Percentiles rank a stretch among this genome's conserved stretches.
Evolutionary conservation across 768 basidiomycete species (phyloP).

Genomic region (Podaxis sp.): DNA sequence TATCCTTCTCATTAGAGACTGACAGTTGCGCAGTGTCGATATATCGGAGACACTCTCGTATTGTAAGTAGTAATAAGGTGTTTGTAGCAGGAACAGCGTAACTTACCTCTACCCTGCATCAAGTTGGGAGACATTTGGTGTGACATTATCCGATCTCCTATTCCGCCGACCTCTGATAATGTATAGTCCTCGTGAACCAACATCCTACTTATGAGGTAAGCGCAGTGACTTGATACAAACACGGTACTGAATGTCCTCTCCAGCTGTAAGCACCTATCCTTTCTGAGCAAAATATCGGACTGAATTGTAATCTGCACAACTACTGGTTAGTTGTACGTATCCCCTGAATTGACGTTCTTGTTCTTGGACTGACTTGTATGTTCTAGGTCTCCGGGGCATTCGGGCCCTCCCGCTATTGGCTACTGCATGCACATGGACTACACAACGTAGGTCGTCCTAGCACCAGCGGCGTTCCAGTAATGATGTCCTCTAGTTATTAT

Average conservation of each 20-base stretch:
- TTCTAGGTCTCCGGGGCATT: slow-evolving; percentile 22
- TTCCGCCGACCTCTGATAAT: neutral
- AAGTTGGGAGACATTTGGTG: slow-evolving; percentile 3
- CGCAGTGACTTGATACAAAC: neutral
- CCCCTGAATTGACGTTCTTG: neutral
- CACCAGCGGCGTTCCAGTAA: neutral
- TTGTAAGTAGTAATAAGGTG: slow-evolving; percentile 16
- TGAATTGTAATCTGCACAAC: neutral
- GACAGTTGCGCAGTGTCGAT: slow-evolving; percentile 19
- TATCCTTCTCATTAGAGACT: neutral
- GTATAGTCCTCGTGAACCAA: neutral
- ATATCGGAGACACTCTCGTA: slow-evolving; percentile 22
- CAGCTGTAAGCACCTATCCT: slow-evolving; percentile 8
- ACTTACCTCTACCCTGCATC: neutral
- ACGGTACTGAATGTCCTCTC: neutral
- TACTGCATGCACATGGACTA: slow-evolving; percentile 23
- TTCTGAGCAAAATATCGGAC: neutral
- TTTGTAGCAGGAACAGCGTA: neutral
- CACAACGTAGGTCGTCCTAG: slow-evolving; percentile 22
- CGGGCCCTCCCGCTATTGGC: slow-evolving; percentile 21
- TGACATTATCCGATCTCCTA: neutral
- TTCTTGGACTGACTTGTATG: neutral
- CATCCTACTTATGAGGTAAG: neutral
- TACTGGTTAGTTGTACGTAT: slow-evolving; percentile 18
- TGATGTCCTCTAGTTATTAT: slow-evolving; percentile 24